Evolutionary conservation across 495 filamentous ascomycete genomes (phyloP), one percentile per base, ranked within the genome.

Genomic region (Hypoxylon cercidicola): DNA sequence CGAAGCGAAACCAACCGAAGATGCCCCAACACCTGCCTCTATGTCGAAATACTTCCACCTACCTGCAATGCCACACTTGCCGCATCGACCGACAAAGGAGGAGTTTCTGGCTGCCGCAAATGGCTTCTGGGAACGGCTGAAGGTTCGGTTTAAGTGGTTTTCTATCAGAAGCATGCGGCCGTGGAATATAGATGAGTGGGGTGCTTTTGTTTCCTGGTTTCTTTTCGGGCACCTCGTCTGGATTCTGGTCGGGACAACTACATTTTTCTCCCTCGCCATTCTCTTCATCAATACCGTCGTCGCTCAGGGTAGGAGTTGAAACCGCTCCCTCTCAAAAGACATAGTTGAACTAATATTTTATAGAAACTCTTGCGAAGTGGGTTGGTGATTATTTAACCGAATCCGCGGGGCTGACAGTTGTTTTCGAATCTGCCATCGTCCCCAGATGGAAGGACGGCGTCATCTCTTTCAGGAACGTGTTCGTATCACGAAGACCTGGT

Each of bases 351-450:
- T 55, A 52, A 63, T 18, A 7, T 15, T 8, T 41, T 20, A 39
- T 55, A 93, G 95, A 99, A 85, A 97, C 92, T 5, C 78, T 99
- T 3, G 95, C 96, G 19, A 84, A 90, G 57, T 96, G 91, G 89
- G 84, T 98, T 35, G 95, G 95, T 2, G 96, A 98, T 75, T 97
- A 98, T 74, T 82, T 99, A 4, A 99, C 95, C 2, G 90, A 91
- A 68, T 96, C 93, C 16, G 95, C 94, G 34, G 95, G 95, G 2
- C 78, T 97, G n/a, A 95, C 93, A 61, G 91, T 99, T 35, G 89
- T 99, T 19, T 99, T 99, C 72, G 95, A 99, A 75, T 97, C 93
- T 60, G 95, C 95, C 12, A 96, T 99, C 66, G 95, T 98, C 12
- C 95, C 95, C 10, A 92, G 89, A 70, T 99, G 95, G 95, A 89